Evolutionary conservation across 2,329 filamentous ascomycete species (phyloP).

Genomic region (Cyphellophora attinorum): DNA sequence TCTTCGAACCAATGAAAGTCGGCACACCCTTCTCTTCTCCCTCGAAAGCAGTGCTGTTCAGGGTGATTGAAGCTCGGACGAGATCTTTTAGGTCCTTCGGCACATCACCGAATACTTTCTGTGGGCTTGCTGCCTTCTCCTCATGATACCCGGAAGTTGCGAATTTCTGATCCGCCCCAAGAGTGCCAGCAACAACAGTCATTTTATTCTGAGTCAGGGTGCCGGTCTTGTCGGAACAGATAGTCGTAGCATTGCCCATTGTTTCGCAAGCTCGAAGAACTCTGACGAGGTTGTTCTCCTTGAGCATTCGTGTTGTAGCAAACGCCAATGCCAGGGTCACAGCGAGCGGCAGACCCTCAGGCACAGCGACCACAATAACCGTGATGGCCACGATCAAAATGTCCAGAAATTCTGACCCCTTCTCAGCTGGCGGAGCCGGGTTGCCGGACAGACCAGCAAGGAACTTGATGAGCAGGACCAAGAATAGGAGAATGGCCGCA

Average conservation of each 20-base stretch:
- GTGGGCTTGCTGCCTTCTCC: constrained; percentile 1
- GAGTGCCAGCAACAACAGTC: constrained; percentile 64
- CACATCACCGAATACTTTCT: constrained; percentile 17
- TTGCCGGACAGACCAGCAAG: constrained; percentile 55
- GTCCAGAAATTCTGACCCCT: constrained; percentile 67
- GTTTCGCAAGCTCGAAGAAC: constrained; percentile 71
- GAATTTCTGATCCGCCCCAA: constrained; percentile 52
- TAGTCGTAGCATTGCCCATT: constrained; percentile 70
- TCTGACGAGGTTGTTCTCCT: constrained; percentile 67
- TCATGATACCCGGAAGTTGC: constrained; percentile 9
- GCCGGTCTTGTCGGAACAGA: constrained; percentile 73
- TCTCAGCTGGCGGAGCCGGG: constrained; percentile 51
- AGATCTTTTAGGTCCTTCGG: constrained; percentile 25
- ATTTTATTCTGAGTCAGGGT: constrained; percentile 67
- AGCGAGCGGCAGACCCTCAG: constrained; percentile 66
- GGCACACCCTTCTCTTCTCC: constrained; percentile 58
- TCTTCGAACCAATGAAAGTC: constrained; percentile 68
- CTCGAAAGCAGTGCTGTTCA: constrained; percentile 64
- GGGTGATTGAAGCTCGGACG: constrained; percentile 31
- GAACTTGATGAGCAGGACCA: constrained; percentile 80
- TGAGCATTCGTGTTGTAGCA: constrained; percentile 67
- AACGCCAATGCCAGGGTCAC: constrained; percentile 71
- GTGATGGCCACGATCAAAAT: constrained; percentile 72
- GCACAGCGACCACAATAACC: constrained; percentile 70
- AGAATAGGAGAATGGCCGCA: constrained; percentile 68